Conservation (phyloP, 768 basidiomycete genomes). For the Lentinula sp. region DNA sequence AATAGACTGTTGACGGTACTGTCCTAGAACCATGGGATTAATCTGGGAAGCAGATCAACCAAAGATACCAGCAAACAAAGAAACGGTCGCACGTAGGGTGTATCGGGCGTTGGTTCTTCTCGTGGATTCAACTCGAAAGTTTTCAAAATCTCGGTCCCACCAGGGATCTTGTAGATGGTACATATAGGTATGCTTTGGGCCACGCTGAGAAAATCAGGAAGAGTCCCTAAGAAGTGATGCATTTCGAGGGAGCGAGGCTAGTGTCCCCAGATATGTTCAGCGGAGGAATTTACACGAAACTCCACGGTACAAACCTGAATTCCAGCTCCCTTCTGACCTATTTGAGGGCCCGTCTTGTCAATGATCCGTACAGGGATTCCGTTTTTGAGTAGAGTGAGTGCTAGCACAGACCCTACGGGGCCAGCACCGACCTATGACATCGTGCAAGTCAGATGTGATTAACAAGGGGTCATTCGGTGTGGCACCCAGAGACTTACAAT, state of each 20-base stretch:
- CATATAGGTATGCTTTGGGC: background rate
- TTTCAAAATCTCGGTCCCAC: conserved; percentile 1
- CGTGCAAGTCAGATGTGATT: no score
- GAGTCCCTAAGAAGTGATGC: conserved; percentile 20
- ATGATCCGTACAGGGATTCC: conserved; percentile 8
- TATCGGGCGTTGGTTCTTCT: conserved; percentile 16
- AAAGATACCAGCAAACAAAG: background rate
- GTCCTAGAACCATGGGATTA: conserved; percentile 3
- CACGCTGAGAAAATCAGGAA: conserved; percentile 14
- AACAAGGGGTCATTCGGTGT: background rate
- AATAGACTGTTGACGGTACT: conserved; percentile 13
- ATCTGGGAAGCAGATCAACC: background rate
- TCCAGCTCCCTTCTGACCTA: conserved; percentile 6
- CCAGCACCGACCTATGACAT: conserved; percentile 12
- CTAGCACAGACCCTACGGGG: conserved; percentile 6
- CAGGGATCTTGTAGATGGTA: background rate
- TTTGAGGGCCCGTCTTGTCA: conserved; percentile 1
- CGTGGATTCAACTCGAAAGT: background rate
- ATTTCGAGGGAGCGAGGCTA: conserved; percentile 13
- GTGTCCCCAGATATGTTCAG: background rate
- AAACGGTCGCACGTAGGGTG: conserved; percentile 18
- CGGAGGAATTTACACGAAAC: background rate
- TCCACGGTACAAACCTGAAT: background rate
- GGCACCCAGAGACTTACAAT: background rate
- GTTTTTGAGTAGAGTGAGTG: conserved; percentile 7